Percentiles rank a stretch among this genome's conserved stretches.
phyloP scores from a whole-genome alignment of 371 early-diverging fungal genomes.

The Parasitella parasitica region DNA sequence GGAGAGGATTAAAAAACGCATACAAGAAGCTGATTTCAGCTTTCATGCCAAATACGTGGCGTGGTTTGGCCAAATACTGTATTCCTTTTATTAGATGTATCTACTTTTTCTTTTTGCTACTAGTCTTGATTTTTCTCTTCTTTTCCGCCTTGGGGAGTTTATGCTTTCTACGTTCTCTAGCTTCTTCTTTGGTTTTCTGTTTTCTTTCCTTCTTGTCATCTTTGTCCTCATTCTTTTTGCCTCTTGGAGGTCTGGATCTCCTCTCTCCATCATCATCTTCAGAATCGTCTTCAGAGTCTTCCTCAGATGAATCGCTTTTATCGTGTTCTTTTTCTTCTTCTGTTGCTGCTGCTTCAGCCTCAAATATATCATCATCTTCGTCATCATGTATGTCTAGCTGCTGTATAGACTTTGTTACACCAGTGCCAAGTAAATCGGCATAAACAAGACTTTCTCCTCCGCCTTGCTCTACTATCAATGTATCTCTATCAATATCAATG shows the following conservation, averaged over 20 bases:
- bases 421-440: conserved; percentile 44
- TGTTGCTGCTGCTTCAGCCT: conserved; percentile 40
- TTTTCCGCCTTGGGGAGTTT: conserved; percentile 96
- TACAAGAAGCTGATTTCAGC: background rate
- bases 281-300: conserved; percentile 42
- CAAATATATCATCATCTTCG: conserved; percentile 29
- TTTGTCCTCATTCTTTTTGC: conserved; percentile 83
- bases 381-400: conserved; percentile 14
- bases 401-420: conserved; percentile 17
- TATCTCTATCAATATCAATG: conserved; percentile 85
- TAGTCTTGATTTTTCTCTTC: conserved; percentile 82
- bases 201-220: conserved; percentile 89
- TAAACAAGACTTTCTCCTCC: conserved; percentile 63
- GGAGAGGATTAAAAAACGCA: too few species aligned
- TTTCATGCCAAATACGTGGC: background rate
- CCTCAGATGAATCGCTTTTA: conserved; percentile 40
- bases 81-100: background rate
- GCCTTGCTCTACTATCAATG: conserved; percentile 71
- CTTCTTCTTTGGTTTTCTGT: conserved; percentile 83
- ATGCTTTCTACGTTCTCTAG: conserved; percentile 86
- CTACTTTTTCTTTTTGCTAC: conserved; percentile 53
- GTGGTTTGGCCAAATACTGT: background rate
- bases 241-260: conserved; percentile 37
- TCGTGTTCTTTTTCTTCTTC: conserved; percentile 23
- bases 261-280: conserved; percentile 42